Evolutionary conservation across 139 green algal genomes (phyloP).

Genomic region (Pseudopediastrum boryanum): DNA sequence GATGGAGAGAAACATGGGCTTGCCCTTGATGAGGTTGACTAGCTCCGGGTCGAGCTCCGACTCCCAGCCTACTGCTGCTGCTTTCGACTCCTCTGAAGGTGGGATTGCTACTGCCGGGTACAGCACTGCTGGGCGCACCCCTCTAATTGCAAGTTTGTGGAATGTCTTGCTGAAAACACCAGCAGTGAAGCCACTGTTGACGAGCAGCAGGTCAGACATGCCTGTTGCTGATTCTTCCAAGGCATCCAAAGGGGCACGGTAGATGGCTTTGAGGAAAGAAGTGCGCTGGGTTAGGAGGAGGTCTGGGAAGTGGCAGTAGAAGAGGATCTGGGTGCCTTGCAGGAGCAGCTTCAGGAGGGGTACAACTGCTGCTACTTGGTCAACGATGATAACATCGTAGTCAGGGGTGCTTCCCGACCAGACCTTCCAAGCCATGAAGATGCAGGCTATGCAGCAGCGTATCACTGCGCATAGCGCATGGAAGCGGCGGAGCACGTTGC

Average conservation of each 20-base stretch:
- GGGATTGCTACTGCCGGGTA: slow-evolving; percentile 88
- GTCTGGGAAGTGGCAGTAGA: slow-evolving; percentile 99
- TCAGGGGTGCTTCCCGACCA: slow-evolving; percentile 25
- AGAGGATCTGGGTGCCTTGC: slow-evolving; percentile 73
- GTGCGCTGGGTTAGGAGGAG: slow-evolving; percentile 75
- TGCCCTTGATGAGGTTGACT: slow-evolving; percentile 47
- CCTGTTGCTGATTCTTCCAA: slow-evolving; percentile 88
- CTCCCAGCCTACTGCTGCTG: slow-evolving; percentile 45
- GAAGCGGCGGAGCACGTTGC: slow-evolving; percentile 65
- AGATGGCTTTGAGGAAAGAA: slow-evolving; percentile 52
- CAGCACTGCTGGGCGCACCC: slow-evolving; percentile 74
- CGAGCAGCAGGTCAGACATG: slow-evolving; percentile 70
- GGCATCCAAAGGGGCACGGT: slow-evolving; percentile 76
- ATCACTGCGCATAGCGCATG: slow-evolving; percentile 89
- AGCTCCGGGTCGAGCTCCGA: slow-evolving; percentile 52
- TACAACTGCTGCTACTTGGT: slow-evolving; percentile 86
- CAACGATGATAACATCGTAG: slow-evolving; percentile 87
- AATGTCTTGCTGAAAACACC: slow-evolving; percentile 89
- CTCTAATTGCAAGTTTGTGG: slow-evolving; percentile 44
- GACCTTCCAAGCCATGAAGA: slow-evolving; percentile 65
- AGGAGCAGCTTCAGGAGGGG: slow-evolving; percentile 76
- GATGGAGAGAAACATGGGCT: slow-evolving; percentile 90
- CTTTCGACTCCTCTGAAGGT: slow-evolving; percentile 41
- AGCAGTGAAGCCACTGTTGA: slow-evolving; percentile 95
- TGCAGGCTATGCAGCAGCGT: slow-evolving; percentile 76